Percentiles rank a stretch among this genome's conserved stretches.
Conservation (phyloP, 345 rosid genomes). For the Eucalyptus tenuipes region DNA sequence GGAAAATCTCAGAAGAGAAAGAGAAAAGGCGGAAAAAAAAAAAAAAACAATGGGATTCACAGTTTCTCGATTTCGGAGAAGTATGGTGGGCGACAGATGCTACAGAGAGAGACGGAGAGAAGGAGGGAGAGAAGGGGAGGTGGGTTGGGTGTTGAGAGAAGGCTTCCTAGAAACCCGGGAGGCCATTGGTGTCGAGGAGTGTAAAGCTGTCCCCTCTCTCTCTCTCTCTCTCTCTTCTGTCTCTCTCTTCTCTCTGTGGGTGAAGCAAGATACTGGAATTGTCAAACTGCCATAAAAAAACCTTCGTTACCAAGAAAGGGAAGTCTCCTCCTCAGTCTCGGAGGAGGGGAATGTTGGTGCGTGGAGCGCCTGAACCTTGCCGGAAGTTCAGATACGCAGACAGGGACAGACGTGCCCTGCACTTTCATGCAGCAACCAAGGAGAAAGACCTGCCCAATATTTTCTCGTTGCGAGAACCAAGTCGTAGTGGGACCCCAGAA, state of each 20-base stretch:
- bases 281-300: not conserved
- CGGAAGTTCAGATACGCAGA: not conserved
- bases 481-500: too few species aligned
- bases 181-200: not conserved
- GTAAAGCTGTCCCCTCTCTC: not conserved
- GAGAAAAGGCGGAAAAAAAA: not conserved
- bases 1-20: not conserved
- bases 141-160: not conserved
- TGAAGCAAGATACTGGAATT: not conserved
- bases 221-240: not conserved
- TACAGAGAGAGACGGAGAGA: not conserved
- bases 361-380: not conserved
- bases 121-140: not conserved
- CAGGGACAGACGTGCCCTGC: not conserved
- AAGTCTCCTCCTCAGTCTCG: not conserved
- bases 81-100: not conserved
- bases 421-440: not conserved
- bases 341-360: not conserved
- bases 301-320: not conserved
- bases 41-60: not conserved
- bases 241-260: not conserved
- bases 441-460: too few species aligned
- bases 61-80: not conserved
- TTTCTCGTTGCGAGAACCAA: too few species aligned
- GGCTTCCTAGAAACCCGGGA: not conserved